Evolutionary conservation across 2,329 filamentous ascomycete species (phyloP), one percentile per base, ranked within the genome.

Genomic region (Exophiala sp.): DNA sequence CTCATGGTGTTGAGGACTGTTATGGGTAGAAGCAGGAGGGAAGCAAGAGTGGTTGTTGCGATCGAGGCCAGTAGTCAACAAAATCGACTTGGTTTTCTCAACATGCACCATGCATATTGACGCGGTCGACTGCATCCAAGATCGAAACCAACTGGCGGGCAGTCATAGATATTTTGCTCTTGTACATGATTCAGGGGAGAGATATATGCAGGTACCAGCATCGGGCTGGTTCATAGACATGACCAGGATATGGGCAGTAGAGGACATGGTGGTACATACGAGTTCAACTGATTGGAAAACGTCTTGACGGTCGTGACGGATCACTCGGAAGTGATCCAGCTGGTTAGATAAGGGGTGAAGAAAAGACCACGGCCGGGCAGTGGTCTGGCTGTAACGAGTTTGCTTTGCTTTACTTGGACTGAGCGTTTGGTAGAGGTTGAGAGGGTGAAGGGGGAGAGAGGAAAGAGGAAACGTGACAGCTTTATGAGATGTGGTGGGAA

Each of bases 231-330:
- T 19, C 34, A 38, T 34, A 40, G n/a, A n/a, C n/a, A 32, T 43
- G 38, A 46, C 44, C 27, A 42, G 38, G 38, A 39, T n/a, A 47
- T 9, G 14, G 23, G 23, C 14, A 47, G 19, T 21, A n/a, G 24
- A 21, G n/a, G 37, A n/a, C 32, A 22, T 16, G 38, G 38, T 41
- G 38, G 19, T 35, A 22, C 88, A 71, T 80, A 95, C 90, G 89
- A 95, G 81, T 93, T 93, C 64, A 96, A 85, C 65, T 94, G 85
- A 76, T 95, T 96, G 79, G 89, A 91, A 85, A 95, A 96, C 90
- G 88, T 95, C 76, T 87, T 95, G 88, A 80, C 85, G 83, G 76
- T 78, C 14, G 69, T 67, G 68, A 32, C 50, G 56, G 56, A 58
- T 50, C 59, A 60, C 58, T 57, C 55, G 50, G 50, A 42, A 50